Evolutionary conservation across 306 rosid genomes (phyloP).

Genomic region (Crataegus laevigata): DNA sequence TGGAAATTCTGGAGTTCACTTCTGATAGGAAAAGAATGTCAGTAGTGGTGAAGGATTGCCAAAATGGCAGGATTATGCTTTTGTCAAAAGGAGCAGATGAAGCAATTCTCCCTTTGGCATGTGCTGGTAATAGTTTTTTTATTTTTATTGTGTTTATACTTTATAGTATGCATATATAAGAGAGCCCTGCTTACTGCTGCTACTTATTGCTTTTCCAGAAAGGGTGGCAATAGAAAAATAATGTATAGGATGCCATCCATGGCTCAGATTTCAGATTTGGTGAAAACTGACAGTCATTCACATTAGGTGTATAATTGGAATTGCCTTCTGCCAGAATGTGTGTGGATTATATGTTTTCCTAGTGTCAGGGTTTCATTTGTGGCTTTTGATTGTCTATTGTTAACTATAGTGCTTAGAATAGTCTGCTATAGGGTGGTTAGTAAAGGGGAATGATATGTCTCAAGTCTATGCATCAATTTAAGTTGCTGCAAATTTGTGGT

Average conservation of each 20-base stretch:
- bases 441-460: background rate
- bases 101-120: conserved; percentile 78
- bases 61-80: conserved; percentile 79
- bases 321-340: background rate
- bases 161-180: background rate
- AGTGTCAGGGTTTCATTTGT: background rate
- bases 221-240: background rate
- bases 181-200: background rate
- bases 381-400: background rate
- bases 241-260: background rate
- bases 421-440: background rate
- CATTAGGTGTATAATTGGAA: background rate
- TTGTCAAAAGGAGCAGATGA: conserved; percentile 97
- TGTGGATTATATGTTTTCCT: background rate
- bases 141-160: background rate
- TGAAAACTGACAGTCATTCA: background rate
- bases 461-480: background rate
- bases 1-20: conserved; percentile 91
- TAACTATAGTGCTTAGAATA: background rate
- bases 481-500: background rate
- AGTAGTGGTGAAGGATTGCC: conserved; percentile 73
- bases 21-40: conserved; percentile 99
- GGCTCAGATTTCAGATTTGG: background rate
- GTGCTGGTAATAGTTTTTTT: conserved; percentile 41
- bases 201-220: background rate